Conservation (phyloP, 2,329 filamentous ascomycete species). For the Epichloe coenophiala region DNA sequence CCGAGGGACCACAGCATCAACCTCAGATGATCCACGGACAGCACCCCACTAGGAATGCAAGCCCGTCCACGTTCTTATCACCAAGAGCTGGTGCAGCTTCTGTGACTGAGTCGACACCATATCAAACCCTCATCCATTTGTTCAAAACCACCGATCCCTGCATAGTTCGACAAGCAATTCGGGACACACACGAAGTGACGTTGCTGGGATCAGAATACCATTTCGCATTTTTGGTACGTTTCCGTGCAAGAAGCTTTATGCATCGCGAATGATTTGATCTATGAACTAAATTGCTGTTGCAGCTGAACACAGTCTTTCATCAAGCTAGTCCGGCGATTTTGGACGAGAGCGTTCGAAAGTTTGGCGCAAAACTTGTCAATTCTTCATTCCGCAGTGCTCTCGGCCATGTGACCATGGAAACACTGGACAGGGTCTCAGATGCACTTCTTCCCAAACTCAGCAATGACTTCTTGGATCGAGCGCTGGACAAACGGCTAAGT, state of each 20-base stretch:
- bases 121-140: constrained; percentile 10
- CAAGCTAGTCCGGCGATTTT: constrained; percentile 26
- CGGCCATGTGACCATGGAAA: constrained; percentile 22
- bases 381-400: constrained; percentile 29
- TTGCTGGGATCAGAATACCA: constrained; percentile 39
- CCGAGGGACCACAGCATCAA: not conserved
- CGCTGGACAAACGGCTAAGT: constrained; percentile 35
- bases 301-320: constrained; percentile 38
- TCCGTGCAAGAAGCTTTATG: not conserved
- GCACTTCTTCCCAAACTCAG: constrained; percentile 32
- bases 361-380: constrained; percentile 29
- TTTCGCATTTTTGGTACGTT: constrained; percentile 37
- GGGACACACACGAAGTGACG: constrained; percentile 38
- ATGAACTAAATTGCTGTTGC: constrained; percentile 11
- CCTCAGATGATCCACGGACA: not conserved
- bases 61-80: not conserved
- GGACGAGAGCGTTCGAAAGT: constrained; percentile 27
- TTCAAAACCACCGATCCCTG: constrained; percentile 28
- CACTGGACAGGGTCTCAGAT: constrained; percentile 32
- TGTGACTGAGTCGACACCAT: not conserved
- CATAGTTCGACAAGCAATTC: constrained; percentile 33
- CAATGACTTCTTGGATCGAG: constrained; percentile 36
- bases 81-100: not conserved
- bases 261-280: not conserved
- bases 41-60: not conserved